Percentiles rank a stretch among this genome's conserved stretches.
Conservation (phyloP, 1,139 yeast species). For the Blastobotrys apis region DNA sequence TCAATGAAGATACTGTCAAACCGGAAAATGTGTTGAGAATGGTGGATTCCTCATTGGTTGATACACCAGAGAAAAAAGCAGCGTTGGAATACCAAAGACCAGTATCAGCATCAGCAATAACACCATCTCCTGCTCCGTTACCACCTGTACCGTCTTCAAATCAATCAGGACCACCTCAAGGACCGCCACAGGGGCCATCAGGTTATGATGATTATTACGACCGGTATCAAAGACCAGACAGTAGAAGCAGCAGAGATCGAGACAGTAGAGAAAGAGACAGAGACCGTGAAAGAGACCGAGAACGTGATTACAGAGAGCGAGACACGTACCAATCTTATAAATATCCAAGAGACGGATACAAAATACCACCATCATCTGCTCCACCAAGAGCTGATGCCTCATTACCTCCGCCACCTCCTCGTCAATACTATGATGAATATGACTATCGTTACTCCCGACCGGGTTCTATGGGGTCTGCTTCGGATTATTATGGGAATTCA, state of each 20-base stretch:
- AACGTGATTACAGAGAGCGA: not conserved
- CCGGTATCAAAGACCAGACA: not conserved
- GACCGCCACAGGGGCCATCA: not conserved
- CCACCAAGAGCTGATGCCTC: conserved; percentile 1
- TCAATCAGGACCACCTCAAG: not conserved
- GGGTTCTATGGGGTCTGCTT: not conserved
- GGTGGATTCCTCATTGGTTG: conserved; percentile 40
- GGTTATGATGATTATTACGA: conserved; percentile 9
- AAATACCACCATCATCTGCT: conserved; percentile 7
- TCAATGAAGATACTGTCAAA: conserved; percentile 30
- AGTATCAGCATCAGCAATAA: not conserved
- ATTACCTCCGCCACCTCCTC: conserved; percentile 1
- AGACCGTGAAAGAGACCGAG: conserved; percentile 10
- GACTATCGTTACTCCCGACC: not conserved
- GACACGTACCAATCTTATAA: not conserved
- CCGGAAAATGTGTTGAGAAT: conserved; percentile 39
- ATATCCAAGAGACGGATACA: not conserved
- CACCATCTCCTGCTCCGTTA: not conserved
- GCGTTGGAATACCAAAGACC: conserved; percentile 9
- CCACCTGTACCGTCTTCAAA: not conserved
- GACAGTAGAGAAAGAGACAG: conserved; percentile 4
- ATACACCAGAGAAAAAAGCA: conserved; percentile 32
- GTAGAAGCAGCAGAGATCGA: not conserved
- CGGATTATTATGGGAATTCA: not conserved
- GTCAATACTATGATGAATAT: conserved; percentile 5